phyloP scores from a whole-genome alignment of 2,329 filamentous ascomycete genomes.

The Seiridium unicorne region DNA sequence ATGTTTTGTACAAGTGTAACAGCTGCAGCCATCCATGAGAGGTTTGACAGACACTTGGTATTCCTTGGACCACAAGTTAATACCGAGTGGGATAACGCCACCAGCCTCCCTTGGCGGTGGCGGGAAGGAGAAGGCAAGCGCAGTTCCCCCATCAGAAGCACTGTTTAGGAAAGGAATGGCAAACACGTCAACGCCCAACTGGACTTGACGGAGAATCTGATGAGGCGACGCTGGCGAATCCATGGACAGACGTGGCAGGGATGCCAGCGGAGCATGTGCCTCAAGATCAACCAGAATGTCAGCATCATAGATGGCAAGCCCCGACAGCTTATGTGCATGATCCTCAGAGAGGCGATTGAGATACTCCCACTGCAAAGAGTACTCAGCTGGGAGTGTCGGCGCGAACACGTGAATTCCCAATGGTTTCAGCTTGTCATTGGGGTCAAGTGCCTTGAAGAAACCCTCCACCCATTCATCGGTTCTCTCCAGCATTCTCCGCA shows the following conservation, averaged over 20 bases:
- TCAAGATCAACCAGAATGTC: slow-evolving; percentile 67
- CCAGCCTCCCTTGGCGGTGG: slow-evolving; percentile 24
- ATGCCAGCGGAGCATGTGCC: slow-evolving; percentile 48
- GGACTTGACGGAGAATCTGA: slow-evolving; percentile 77
- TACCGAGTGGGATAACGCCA: slow-evolving; percentile 56
- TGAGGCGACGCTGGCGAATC: slow-evolving; percentile 56
- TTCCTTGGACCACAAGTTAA: slow-evolving; percentile 71
- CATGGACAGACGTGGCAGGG: slow-evolving; percentile 73
- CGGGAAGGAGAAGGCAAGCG: slow-evolving; percentile 76
- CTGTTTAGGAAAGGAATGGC: slow-evolving; percentile 72
- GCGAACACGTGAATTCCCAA: slow-evolving; percentile 52
- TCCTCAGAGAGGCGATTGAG: slow-evolving; percentile 69
- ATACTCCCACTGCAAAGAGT: slow-evolving; percentile 76
- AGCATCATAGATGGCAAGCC: slow-evolving; percentile 77
- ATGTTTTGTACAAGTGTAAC: slow-evolving; percentile 81
- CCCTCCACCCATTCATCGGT: slow-evolving; percentile 80
- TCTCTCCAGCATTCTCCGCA: slow-evolving; percentile 79
- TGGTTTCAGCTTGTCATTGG: slow-evolving; percentile 26
- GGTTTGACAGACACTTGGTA: slow-evolving; percentile 64
- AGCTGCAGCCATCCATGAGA: slow-evolving; percentile 63
- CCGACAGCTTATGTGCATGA: slow-evolving; percentile 55
- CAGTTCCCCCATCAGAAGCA: slow-evolving; percentile 81
- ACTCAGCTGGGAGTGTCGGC: slow-evolving; percentile 72
- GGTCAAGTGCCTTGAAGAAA: slow-evolving; percentile 50
- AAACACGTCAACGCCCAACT: slow-evolving; percentile 77